phyloP scores from a whole-genome alignment of 2,329 filamentous ascomycete species.

The Fusarium sp. region DNA sequence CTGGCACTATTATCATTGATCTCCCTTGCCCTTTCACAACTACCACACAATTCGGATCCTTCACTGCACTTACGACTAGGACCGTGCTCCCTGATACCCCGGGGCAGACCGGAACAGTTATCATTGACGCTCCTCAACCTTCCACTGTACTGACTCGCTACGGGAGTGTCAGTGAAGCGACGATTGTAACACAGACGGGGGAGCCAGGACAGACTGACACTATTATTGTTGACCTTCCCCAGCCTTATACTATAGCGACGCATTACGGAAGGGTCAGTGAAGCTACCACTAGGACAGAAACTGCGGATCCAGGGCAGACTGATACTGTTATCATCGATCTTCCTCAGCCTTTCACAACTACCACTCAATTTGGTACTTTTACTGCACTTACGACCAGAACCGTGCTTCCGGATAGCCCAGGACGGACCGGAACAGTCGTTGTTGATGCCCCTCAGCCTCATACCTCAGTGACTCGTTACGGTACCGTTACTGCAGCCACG shows the following conservation, averaged over 20 bases:
- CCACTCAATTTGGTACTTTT: neutral
- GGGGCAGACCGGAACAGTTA: slow-evolving; percentile 11
- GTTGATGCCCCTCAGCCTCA: neutral
- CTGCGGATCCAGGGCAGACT: neutral
- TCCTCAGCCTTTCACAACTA: slow-evolving; percentile 1
- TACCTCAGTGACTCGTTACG: neutral
- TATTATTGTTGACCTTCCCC: slow-evolving; percentile 6
- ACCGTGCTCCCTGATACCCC: neutral
- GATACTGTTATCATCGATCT: neutral
- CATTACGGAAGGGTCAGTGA: neutral
- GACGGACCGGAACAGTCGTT: neutral
- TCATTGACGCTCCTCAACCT: slow-evolving; percentile 12
- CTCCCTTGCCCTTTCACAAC: slow-evolving; percentile 12
- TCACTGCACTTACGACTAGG: neutral
- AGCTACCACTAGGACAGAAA: neutral
- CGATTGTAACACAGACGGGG: neutral
- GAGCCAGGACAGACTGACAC: slow-evolving; percentile 1
- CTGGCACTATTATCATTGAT: slow-evolving; percentile 4
- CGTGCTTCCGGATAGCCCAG: neutral
- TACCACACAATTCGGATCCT: neutral
- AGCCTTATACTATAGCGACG: neutral
- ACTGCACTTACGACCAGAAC: neutral
- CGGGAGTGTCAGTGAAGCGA: neutral
- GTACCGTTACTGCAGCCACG: neutral
- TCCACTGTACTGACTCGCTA: slow-evolving; percentile 1